Evolutionary conservation across 441 rosid species (phyloP).

Genomic region (Erysimum cheiri): DNA sequence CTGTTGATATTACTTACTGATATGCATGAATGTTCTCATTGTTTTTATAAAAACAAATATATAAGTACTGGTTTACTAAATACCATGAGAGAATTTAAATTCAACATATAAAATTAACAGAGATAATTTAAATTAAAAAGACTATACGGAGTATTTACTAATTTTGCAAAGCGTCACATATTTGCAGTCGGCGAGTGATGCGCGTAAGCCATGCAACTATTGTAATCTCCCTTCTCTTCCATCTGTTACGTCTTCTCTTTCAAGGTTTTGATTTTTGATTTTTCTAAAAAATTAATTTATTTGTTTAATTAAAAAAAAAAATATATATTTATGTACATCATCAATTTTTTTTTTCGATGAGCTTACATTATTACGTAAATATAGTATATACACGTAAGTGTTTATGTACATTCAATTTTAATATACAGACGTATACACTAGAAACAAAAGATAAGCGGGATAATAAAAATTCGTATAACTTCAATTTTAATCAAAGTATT

Average conservation of each 20-base stretch:
- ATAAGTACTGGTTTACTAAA: background rate
- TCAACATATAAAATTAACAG: background rate
- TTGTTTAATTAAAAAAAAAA: background rate
- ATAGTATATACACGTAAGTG: constrained; percentile 10
- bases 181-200: constrained; percentile 44
- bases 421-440: background rate
- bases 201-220: constrained; percentile 62
- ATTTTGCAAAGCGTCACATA: constrained; percentile 42
- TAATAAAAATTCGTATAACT: too few species aligned
- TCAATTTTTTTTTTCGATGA: background rate
- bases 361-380: background rate
- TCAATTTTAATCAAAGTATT: background rate
- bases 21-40: constrained; percentile 17
- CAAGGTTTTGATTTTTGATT: constrained; percentile 21
- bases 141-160: constrained; percentile 22
- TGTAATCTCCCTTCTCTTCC: constrained; percentile 26
- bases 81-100: background rate
- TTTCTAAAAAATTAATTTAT: background rate
- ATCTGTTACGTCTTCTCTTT: constrained; percentile 38
- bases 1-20: background rate
- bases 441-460: background rate
- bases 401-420: background rate
- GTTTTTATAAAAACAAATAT: background rate
- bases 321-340: background rate
- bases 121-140: background rate